Evolutionary conservation across 148 eudicot genomes (phyloP), one percentile per base, ranked within the genome.

Genomic region (Dysphania ambrosioides): DNA sequence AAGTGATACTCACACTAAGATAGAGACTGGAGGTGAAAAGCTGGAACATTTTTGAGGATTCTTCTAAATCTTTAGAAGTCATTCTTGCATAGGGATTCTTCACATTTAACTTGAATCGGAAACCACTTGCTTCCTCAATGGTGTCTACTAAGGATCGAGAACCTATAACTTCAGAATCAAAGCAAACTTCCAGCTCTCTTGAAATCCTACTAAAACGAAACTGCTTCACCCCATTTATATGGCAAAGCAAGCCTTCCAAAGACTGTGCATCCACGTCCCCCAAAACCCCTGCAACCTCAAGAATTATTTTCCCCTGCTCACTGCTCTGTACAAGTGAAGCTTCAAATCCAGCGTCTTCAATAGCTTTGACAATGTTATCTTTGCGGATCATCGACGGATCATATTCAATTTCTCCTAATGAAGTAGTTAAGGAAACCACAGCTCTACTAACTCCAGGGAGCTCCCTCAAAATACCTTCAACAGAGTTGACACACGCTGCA

Each of bases 321-420:
- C 88, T 90, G 77, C 99, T 95, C 84, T 95, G 96, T 79, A 92
- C 90, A 80, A 95, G 88, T 74, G 99, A 86, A 76, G 85, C 97
- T 66, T 95, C 99, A 81, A 95, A 95, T 68, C 99, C 99, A 74
- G 99, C 96, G 82, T 92, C 99, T 89, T 95, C 97, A 74, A 95
- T 90, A 66, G 97, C 93, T 70, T 77, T 85, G 29, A 90, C 79
- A 61, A 95, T 92, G 58, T 86, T 96, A 70, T 95, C 96, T 78
- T 95, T 95, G 69, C 80, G 84, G 34, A 84, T 80, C 74, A 85
- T 62, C 66, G 75, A 61, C 58, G 96, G 88, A 82, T 90, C 92
- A 87, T 95, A 95, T 70, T 95, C 94, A 60, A 95, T 97, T 77
- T 95, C 99, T 47, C 97, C 99, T 78, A 95, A 76, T 34, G 97